A percentile compares a stretch with the other conserved stretches of the same genome.
phyloP scores from a whole-genome alignment of 768 basidiomycete species.

The Trametes coccinea region DNA sequence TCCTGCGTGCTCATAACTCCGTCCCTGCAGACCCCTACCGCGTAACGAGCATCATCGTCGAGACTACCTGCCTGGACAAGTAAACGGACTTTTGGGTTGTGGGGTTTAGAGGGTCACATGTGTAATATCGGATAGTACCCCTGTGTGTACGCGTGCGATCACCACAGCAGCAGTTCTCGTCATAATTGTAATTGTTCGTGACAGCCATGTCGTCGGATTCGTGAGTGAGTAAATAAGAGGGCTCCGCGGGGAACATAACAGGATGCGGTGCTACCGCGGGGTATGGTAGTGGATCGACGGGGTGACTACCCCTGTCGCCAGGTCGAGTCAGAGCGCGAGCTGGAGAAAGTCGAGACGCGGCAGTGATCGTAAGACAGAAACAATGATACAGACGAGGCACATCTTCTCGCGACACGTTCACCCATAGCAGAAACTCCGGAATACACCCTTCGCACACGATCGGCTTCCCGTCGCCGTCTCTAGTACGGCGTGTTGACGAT shows the following conservation, averaged over 20 bases:
- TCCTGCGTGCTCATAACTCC: not conserved
- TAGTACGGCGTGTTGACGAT: slow-evolving; percentile 57
- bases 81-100: slow-evolving; percentile 31
- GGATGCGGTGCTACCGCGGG: not conserved
- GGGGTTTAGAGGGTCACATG: slow-evolving; percentile 16
- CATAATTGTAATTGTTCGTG: slow-evolving; percentile 19
- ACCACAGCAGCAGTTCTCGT: slow-evolving; percentile 6
- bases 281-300: not conserved
- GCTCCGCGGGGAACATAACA: not conserved
- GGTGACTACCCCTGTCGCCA: not conserved
- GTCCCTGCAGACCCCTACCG: slow-evolving; percentile 80
- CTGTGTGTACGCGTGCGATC: slow-evolving; percentile 7
- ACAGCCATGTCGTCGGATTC: not conserved
- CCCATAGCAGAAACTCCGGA: slow-evolving; percentile 1
- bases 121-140: slow-evolving; percentile 16
- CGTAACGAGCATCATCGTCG: slow-evolving; percentile 85
- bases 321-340: not conserved
- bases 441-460: not conserved
- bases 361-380: not conserved
- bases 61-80: slow-evolving; percentile 78
- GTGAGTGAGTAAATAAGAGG: not conserved
- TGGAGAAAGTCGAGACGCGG: not conserved
- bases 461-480: not conserved
- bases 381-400: slow-evolving; percentile 14
- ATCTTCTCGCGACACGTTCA: slow-evolving; percentile 10